These are phyloP conservation scores for Herpetospermum pedunculosum DNA, from an alignment of 306 rosid genomes.

Conservation along the genomic window DNA sequence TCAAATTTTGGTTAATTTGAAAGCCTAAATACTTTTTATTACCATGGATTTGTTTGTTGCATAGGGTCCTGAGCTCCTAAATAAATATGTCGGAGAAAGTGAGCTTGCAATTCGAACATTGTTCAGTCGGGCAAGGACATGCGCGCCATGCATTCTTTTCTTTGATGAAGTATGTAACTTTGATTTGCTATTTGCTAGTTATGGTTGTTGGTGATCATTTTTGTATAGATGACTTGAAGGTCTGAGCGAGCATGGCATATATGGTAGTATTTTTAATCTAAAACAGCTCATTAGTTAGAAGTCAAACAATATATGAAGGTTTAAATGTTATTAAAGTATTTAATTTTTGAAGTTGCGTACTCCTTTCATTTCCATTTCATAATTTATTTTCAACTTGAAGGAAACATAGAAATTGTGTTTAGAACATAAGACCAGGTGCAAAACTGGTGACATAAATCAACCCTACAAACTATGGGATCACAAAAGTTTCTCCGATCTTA, in stretches of 20 bases:
- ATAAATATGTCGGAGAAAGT: slow-evolving; percentile 85
- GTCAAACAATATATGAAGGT: background rate
- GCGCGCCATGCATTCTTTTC: slow-evolving; percentile 65
- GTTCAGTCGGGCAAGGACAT: slow-evolving; percentile 75
- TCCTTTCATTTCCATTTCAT: background rate
- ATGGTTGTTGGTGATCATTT: background rate
- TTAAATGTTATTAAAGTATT: background rate
- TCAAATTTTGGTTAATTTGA: background rate
- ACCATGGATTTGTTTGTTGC: slow-evolving; percentile 9
- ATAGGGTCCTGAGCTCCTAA: slow-evolving; percentile 77
- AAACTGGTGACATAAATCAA: background rate
- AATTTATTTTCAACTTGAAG: background rate
- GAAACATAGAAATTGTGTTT: background rate
- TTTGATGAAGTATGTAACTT: slow-evolving; percentile 66
- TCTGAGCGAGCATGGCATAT: background rate
- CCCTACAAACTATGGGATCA: background rate
- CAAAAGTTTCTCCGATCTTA: background rate
- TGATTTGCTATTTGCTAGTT: background rate
- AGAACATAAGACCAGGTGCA: background rate
- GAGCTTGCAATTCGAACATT: slow-evolving; percentile 46
- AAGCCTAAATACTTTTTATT: background rate
- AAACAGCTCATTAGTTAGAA: background rate
- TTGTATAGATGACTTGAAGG: background rate
- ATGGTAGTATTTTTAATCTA: background rate
- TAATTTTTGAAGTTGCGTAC: background rate